These are phyloP conservation scores for Penicillium frequentans DNA, from an alignment of 2,329 filamentous ascomycete genomes.

Conservation along the genomic window DNA sequence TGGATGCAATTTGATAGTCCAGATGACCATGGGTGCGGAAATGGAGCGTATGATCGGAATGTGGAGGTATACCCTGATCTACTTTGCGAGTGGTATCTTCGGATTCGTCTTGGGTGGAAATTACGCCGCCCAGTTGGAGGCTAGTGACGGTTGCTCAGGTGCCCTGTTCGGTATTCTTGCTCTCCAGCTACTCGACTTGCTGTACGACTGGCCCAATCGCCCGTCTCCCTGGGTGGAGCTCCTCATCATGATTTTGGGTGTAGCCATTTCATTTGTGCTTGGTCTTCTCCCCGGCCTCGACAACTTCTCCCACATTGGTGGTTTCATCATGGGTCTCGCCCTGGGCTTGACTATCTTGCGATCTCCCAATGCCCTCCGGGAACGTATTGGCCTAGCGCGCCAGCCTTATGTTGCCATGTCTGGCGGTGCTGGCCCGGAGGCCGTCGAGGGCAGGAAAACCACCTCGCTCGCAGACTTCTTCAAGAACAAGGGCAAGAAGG, in stretches of 20 bases:
- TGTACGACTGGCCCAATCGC: constrained; percentile 89
- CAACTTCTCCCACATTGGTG: constrained; percentile 97
- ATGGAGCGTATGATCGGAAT: constrained; percentile 90
- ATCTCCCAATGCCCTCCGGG: constrained; percentile 77
- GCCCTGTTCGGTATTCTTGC: constrained; percentile 90
- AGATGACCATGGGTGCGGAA: constrained; percentile 84
- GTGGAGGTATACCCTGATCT: constrained; percentile 84
- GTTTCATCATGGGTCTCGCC: constrained; percentile 87
- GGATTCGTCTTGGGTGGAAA: constrained; percentile 95
- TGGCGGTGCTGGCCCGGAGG: constrained; percentile 42
- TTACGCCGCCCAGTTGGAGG: constrained; percentile 77
- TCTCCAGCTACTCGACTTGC: constrained; percentile 79
- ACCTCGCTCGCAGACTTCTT: constrained; percentile 52
- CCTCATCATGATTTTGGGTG: constrained; percentile 81
- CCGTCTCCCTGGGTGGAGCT: constrained; percentile 76
- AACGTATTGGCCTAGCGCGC: constrained; percentile 68
- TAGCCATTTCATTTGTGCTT: constrained; percentile 86
- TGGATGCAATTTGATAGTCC: constrained; percentile 89
- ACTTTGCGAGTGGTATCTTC: constrained; percentile 89
- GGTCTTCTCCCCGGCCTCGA: constrained; percentile 89
- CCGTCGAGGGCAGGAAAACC: constrained; percentile 42
- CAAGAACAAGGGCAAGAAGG: constrained; percentile 58
- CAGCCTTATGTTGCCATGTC: constrained; percentile 71
- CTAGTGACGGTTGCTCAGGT: constrained; percentile 87
- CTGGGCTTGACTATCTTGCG: constrained; percentile 85